Evolutionary conservation across 2,329 filamentous ascomycete genomes (phyloP).

Genomic region (Sporothrix curviconia): DNA sequence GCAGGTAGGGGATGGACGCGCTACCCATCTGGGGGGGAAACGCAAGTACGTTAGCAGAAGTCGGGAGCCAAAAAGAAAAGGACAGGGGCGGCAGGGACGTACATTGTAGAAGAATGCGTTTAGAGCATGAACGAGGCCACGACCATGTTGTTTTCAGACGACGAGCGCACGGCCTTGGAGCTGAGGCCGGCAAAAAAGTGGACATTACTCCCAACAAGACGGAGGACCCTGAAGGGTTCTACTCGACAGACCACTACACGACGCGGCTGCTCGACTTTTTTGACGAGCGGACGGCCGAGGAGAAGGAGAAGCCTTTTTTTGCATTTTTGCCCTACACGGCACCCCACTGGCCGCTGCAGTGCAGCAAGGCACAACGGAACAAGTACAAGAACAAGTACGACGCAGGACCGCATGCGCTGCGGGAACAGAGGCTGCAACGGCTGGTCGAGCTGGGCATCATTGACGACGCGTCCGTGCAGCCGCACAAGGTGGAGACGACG

Average conservation of each 20-base stretch:
- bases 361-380: constrained; percentile 45
- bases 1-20: constrained; percentile 21
- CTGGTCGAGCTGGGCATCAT: constrained; percentile 55
- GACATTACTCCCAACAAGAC: background rate
- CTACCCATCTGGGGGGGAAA: background rate
- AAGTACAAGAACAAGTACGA: constrained; percentile 56
- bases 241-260: background rate
- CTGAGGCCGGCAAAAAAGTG: background rate
- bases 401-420: constrained; percentile 51
- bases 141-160: background rate
- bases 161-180: background rate
- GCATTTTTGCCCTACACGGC: constrained; percentile 53
- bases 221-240: background rate
- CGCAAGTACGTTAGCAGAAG: too few relatives aligned
- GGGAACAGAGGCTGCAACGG: constrained; percentile 44
- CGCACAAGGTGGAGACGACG: constrained; percentile 38
- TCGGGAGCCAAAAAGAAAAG: too few relatives aligned
- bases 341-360: constrained; percentile 58
- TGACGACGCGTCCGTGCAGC: constrained; percentile 41
- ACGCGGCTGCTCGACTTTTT: background rate
- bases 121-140: background rate
- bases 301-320: background rate
- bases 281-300: background rate
- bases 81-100: too few relatives aligned
- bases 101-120: background rate